A percentile compares a stretch with the other conserved stretches of the same genome.
Evolutionary conservation across 108 stramenopile species (phyloP).

Genomic region (Mediolabrus comicus): DNA sequence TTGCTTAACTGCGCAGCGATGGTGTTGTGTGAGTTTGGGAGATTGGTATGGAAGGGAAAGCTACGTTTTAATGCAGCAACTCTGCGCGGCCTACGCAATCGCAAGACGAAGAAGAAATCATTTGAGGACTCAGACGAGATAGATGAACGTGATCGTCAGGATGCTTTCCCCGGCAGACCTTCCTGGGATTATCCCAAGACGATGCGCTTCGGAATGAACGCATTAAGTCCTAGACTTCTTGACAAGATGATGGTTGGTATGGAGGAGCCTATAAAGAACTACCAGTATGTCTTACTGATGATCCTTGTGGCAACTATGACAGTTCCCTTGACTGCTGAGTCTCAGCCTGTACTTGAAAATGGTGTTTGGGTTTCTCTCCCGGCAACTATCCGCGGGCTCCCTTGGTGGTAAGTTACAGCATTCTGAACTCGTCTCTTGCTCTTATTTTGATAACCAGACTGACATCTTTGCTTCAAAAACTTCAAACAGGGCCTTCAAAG

Average conservation of each 20-base stretch:
- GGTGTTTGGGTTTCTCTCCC: too few species aligned
- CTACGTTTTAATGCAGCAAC: too few species aligned
- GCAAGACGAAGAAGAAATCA: background rate
- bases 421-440: too few species aligned
- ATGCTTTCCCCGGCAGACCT: background rate
- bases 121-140: background rate
- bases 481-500: too few species aligned
- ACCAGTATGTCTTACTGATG: background rate
- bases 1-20: background rate
- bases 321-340: too few species aligned
- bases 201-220: slow-evolving; percentile 9
- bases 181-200: slow-evolving; percentile 18
- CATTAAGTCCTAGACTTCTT: slow-evolving; percentile 10
- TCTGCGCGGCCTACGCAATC: background rate
- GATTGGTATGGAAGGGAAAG: background rate
- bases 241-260: slow-evolving; percentile 22
- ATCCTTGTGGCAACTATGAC: background rate
- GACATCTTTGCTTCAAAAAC: too few species aligned
- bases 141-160: too few species aligned
- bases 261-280: slow-evolving; percentile 7
- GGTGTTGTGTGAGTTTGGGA: background rate
- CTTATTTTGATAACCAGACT: too few species aligned
- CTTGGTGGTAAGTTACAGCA: too few species aligned
- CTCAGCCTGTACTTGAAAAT: too few species aligned
- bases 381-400: too few species aligned